Evolutionary conservation across 106 monocot genomes (phyloP).

Genomic region (Dendrobium chrysotoxum): DNA sequence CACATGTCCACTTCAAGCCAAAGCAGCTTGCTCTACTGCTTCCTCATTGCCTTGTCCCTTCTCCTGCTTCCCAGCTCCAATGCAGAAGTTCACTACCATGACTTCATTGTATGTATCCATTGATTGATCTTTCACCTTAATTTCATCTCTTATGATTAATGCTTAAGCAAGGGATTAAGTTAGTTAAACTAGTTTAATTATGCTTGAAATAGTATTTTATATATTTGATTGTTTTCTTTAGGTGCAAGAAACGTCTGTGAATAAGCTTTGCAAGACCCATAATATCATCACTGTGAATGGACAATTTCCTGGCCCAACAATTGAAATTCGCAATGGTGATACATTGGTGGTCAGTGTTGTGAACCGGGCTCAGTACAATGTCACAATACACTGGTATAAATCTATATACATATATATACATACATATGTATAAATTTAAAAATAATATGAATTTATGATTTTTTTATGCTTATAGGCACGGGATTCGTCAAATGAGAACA

Average conservation of each 20-base stretch:
- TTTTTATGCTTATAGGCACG: slow-evolving; percentile 30
- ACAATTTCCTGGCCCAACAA: slow-evolving; percentile 56
- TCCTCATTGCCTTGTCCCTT: slow-evolving; percentile 5
- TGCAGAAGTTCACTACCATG: slow-evolving; percentile 22
- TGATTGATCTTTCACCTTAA: background rate
- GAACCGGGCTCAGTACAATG: slow-evolving; percentile 46
- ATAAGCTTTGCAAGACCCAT: slow-evolving; percentile 66
- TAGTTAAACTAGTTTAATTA: background rate
- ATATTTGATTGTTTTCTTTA: background rate
- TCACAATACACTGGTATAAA: slow-evolving; percentile 61
- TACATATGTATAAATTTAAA: background rate
- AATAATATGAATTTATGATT: background rate
- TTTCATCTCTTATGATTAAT: background rate
- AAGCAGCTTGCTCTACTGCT: slow-evolving; percentile 1
- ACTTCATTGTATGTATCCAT: slow-evolving; percentile 18
- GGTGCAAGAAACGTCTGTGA: slow-evolving; percentile 58
- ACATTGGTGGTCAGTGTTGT: slow-evolving; percentile 51
- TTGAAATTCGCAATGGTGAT: slow-evolving; percentile 51
- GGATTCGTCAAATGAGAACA: slow-evolving; percentile 40
- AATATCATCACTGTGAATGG: slow-evolving; percentile 65
- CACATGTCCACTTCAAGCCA: background rate
- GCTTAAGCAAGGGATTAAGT: background rate
- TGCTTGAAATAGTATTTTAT: background rate
- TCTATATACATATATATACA: background rate
- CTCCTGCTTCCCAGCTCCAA: background rate